Conservation (phyloP, 2,329 filamentous ascomycete genomes). For the Fusarium dimerum region DNA sequence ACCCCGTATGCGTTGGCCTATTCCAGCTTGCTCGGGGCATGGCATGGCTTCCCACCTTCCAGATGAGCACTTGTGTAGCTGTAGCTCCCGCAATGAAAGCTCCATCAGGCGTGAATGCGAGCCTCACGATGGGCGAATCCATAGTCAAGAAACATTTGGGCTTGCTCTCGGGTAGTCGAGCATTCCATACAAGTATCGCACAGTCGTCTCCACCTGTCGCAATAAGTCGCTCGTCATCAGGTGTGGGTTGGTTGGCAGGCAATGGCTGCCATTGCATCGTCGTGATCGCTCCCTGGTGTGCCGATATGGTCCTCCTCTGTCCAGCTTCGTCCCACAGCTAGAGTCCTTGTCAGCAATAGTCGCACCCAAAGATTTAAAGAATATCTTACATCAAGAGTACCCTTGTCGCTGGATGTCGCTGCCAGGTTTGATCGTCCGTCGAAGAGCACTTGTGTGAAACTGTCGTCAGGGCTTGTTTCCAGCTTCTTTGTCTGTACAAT, state of each 20-base stretch:
- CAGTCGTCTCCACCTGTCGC: conserved; percentile 65
- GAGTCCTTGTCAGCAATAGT: conserved; percentile 14
- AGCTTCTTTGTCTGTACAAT: conserved; percentile 52
- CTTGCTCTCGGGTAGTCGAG: conserved; percentile 54
- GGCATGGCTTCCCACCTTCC: conserved; percentile 62
- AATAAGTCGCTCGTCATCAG: conserved; percentile 56
- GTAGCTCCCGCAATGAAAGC: conserved; percentile 64
- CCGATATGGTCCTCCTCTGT: conserved; percentile 55
- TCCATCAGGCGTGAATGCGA: conserved; percentile 65
- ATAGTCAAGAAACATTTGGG: conserved; percentile 63
- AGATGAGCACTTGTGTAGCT: conserved; percentile 59
- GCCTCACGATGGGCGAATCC: conserved; percentile 56
- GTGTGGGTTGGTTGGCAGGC: conserved; percentile 33
- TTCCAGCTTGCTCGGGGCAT: conserved; percentile 64
- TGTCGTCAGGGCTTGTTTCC: conserved; percentile 54
- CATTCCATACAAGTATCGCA: conserved; percentile 64
- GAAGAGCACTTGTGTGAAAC: conserved; percentile 56
- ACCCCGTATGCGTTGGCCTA: conserved; percentile 54
- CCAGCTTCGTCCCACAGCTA: conserved; percentile 59
- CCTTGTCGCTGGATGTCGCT: conserved; percentile 62
- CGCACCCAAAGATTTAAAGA: neutral
- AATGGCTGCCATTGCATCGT: conserved; percentile 63
- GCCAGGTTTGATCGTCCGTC: conserved; percentile 55
- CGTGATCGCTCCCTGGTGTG: conserved; percentile 60
- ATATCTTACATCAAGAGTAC: conserved; percentile 59